A percentile compares a stretch with the other conserved stretches of the same genome.
Conservation (phyloP, 306 rosid species). For the Trichosanthes cucumerina region DNA sequence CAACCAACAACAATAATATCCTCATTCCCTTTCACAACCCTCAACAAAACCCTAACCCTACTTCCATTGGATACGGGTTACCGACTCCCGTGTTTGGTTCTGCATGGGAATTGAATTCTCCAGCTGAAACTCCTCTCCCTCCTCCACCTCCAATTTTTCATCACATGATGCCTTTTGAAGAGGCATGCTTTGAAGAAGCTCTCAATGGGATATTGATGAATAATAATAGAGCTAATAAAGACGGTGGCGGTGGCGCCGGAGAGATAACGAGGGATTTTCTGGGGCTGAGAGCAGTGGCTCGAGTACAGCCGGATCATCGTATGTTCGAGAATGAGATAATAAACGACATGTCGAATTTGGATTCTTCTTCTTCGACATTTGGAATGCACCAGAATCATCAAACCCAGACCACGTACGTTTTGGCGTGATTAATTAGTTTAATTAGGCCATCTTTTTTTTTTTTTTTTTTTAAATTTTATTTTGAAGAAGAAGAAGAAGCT, state of each 20-base stretch:
- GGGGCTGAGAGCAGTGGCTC: conserved; percentile 42
- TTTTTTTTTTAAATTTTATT: neutral
- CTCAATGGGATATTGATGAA: conserved; percentile 17
- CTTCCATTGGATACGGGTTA: neutral
- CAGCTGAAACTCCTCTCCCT: conserved; percentile 8
- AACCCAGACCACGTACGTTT: neutral
- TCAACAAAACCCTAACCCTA: conserved; percentile 35
- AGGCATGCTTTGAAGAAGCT: conserved; percentile 23
- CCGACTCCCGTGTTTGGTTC: neutral
- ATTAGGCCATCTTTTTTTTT: neutral
- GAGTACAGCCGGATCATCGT: conserved; percentile 22
- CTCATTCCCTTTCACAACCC: conserved; percentile 2
- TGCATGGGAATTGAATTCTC: neutral
- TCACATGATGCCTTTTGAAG: conserved; percentile 36
- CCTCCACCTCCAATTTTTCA: conserved; percentile 13
- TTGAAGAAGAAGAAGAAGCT: neutral
- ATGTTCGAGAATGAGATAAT: conserved; percentile 29
- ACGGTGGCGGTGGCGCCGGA: conserved; percentile 18
- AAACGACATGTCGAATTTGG: conserved; percentile 16
- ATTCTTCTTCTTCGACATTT: conserved; percentile 18
- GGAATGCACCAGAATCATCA: conserved; percentile 23
- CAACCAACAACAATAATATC: too few relatives aligned
- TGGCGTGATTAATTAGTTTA: neutral
- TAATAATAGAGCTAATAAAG: neutral
- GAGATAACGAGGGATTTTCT: conserved; percentile 54